Evolutionary conservation across 2,329 filamentous ascomycete species (phyloP).

Genomic region (Pseudocercospora macadamiae): DNA sequence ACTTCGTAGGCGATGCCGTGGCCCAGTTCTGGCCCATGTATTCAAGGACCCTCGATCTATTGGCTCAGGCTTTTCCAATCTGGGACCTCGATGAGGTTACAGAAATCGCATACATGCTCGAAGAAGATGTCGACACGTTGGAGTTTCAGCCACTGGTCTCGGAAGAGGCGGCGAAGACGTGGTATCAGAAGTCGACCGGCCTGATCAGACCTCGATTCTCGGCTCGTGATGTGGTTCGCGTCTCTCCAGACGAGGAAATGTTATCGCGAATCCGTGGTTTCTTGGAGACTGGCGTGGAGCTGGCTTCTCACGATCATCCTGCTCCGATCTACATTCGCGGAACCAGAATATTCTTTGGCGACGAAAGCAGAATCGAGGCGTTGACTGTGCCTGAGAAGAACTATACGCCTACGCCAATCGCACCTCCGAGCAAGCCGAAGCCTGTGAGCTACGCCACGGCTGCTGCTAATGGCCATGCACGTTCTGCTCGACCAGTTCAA

Average conservation of each 20-base stretch:
- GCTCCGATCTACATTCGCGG: conserved; percentile 28
- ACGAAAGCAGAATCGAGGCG: conserved; percentile 27
- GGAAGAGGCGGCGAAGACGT: conserved; percentile 52
- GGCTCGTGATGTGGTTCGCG: conserved; percentile 54
- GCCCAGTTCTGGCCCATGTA: conserved; percentile 68
- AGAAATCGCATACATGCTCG: conserved; percentile 63
- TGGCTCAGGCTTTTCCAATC: conserved; percentile 61
- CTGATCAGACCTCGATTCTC: conserved; percentile 56
- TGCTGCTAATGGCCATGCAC: conserved; percentile 29
- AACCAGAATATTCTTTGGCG: conserved; percentile 32
- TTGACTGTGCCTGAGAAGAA: conserved; percentile 42
- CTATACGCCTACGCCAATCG: conserved; percentile 47
- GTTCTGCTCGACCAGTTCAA: conserved; percentile 20
- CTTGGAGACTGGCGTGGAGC: conserved; percentile 61
- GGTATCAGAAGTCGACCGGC: conserved; percentile 50
- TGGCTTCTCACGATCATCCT: conserved; percentile 55
- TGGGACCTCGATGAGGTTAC: conserved; percentile 51
- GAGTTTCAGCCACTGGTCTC: conserved; percentile 62
- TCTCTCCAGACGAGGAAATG: conserved; percentile 66
- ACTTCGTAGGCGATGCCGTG: conserved; percentile 59
- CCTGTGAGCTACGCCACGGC: conserved; percentile 38
- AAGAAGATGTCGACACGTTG: conserved; percentile 69
- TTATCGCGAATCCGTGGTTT: conserved; percentile 67
- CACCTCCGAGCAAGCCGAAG: conserved; percentile 25
- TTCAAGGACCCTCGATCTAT: conserved; percentile 62